Evolutionary conservation across 805 yeast species (phyloP).

Genomic region (Ogataea corticis): DNA sequence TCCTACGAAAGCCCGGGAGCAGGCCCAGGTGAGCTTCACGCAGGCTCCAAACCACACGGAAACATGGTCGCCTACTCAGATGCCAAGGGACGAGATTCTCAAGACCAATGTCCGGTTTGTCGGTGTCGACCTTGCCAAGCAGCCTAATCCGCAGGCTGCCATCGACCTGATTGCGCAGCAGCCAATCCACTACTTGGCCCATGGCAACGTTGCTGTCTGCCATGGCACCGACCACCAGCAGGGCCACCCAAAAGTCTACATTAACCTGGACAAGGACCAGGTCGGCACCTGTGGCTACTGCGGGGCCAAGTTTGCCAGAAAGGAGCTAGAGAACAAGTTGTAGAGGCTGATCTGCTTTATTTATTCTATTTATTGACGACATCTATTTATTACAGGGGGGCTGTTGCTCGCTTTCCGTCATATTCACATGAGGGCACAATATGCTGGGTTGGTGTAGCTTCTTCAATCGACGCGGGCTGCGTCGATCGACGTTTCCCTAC

Average conservation of each 20-base stretch:
- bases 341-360: conserved; percentile 14
- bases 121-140: conserved; percentile 63
- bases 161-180: conserved; percentile 76
- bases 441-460: no score
- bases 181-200: conserved; percentile 63
- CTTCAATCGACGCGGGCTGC: neutral
- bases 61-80: conserved; percentile 75
- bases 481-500: neutral
- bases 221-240: conserved; percentile 77
- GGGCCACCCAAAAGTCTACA: conserved; percentile 84
- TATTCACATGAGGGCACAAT: no score
- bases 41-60: conserved; percentile 78
- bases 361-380: conserved; percentile 9
- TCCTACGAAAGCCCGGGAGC: conserved; percentile 15
- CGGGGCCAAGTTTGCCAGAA: conserved; percentile 65
- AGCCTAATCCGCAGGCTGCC: conserved; percentile 82
- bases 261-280: conserved; percentile 76
- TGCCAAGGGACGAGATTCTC: conserved; percentile 55
- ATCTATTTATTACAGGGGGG: no score
- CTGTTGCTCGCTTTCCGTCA: no score
- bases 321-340: conserved; percentile 41
- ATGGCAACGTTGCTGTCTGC: conserved; percentile 68
- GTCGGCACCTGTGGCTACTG: conserved; percentile 80
- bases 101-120: conserved; percentile 63
- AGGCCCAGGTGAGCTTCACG: conserved; percentile 14